phyloP scores from a whole-genome alignment of 2,329 filamentous ascomycete genomes.

The Trichocomaceae sp. region DNA sequence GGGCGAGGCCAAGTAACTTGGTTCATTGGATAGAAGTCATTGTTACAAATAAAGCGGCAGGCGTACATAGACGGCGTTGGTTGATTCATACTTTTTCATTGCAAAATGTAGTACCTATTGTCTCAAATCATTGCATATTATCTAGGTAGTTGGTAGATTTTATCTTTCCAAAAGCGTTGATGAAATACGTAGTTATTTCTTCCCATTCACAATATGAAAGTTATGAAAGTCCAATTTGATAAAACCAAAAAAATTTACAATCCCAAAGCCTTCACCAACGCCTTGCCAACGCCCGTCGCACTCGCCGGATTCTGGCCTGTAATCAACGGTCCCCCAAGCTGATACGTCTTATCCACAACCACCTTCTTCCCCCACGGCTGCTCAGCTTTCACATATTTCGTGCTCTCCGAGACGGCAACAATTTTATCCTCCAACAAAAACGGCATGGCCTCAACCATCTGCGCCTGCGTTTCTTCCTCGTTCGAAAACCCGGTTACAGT shows the following conservation, averaged over 20 bases:
- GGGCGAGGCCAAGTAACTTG: neutral
- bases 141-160: neutral
- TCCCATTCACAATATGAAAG: neutral
- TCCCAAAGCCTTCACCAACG: conserved; percentile 32
- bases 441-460: conserved; percentile 37
- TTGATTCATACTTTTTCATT: neutral
- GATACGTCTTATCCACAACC: conserved; percentile 27
- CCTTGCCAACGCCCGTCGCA: conserved; percentile 39
- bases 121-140: neutral
- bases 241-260: neutral
- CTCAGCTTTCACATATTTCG: conserved; percentile 41
- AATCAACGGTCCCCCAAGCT: conserved; percentile 33
- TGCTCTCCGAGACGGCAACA: conserved; percentile 29
- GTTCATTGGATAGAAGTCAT: too few relatives aligned
- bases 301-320: conserved; percentile 46
- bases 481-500: conserved; percentile 45
- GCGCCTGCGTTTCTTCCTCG: conserved; percentile 40
- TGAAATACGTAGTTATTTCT: neutral
- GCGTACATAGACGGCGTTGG: too few relatives aligned
- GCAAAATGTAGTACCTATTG: neutral
- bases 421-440: conserved; percentile 44
- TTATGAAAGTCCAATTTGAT: neutral
- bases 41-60: too few relatives aligned
- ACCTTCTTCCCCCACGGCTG: conserved; percentile 42
- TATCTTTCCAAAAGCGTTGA: too few relatives aligned